phyloP scores from a whole-genome alignment of 257 asterid species.

The Jaltomata sinuosa region DNA sequence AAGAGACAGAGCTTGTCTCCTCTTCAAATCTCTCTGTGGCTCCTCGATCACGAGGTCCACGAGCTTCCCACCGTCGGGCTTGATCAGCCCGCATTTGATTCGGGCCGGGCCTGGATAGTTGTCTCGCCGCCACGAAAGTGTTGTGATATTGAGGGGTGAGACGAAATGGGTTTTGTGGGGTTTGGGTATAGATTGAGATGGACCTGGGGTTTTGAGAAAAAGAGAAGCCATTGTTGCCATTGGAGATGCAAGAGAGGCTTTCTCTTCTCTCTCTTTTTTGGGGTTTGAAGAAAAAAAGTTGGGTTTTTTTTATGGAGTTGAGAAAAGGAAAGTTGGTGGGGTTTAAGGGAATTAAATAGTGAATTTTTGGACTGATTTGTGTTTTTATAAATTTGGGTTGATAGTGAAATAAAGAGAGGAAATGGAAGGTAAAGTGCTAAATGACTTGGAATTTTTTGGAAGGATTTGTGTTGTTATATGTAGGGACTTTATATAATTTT shows the following conservation, averaged over 20 bases:
- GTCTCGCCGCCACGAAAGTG: constrained; percentile 15
- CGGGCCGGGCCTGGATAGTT: constrained; percentile 13
- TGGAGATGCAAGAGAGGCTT: constrained; percentile 5
- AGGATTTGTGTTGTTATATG: background rate
- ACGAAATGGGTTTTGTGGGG: constrained; percentile 29
- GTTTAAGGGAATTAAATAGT: constrained; percentile 3
- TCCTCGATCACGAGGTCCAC: constrained; percentile 55
- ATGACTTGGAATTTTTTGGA: background rate
- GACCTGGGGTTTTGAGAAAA: constrained; percentile 32
- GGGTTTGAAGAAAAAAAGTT: background rate
- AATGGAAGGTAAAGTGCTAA: background rate
- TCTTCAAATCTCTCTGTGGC: constrained; percentile 38
- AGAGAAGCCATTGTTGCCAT: constrained; percentile 74
- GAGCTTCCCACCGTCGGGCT: constrained; percentile 83
- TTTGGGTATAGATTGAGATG: constrained; percentile 14
- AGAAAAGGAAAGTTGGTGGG: constrained; percentile 2
- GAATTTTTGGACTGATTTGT: background rate
- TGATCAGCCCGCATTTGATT: constrained; percentile 40
- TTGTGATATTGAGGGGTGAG: constrained; percentile 15
- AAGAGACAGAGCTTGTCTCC: constrained; percentile 33
- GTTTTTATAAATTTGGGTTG: background rate
- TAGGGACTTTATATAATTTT: background rate
- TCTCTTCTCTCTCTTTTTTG: background rate
- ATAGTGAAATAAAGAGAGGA: background rate
- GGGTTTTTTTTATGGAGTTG: constrained; percentile 5